Evolutionary conservation across 1,284 basidiomycete species (phyloP).

Genomic region (Cutaneotrichosporon daszewskae): DNA sequence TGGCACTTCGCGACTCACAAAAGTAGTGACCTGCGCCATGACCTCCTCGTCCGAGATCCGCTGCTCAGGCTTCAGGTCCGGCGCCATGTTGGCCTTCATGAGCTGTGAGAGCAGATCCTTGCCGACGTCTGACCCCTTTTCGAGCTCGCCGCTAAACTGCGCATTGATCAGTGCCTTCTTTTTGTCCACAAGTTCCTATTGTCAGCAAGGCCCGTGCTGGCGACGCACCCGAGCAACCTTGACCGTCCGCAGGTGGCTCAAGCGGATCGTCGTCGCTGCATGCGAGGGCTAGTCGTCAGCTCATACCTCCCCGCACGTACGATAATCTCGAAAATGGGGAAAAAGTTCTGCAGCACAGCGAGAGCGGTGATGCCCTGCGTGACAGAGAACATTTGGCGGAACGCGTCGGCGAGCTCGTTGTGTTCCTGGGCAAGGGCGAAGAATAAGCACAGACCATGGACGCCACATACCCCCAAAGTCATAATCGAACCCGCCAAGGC

Average conservation of each 20-base stretch:
- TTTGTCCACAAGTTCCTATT: conserved; percentile 55
- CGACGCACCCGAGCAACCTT: too few relatives aligned
- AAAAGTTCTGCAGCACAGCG: conserved; percentile 58
- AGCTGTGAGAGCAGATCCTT: conserved; percentile 10
- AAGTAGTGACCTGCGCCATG: conserved; percentile 67
- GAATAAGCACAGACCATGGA: not conserved
- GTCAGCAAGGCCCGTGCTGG: too few relatives aligned
- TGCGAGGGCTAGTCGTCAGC: too few relatives aligned
- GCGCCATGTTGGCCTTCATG: conserved; percentile 57
- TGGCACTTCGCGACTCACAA: conserved; percentile 53
- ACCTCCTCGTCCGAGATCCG: conserved; percentile 62
- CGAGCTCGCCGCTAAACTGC: conserved; percentile 29
- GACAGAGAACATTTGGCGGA: conserved; percentile 29
- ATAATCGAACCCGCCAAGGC: conserved; percentile 62
- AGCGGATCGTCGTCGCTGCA: too few relatives aligned
- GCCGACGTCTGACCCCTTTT: conserved; percentile 50
- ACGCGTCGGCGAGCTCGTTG: conserved; percentile 37
- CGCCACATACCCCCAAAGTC: conserved; percentile 43
- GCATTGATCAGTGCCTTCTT: conserved; percentile 46
- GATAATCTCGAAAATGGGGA: conserved; percentile 51
- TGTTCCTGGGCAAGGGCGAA: conserved; percentile 3
- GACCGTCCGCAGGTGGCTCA: too few relatives aligned
- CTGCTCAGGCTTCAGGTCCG: conserved; percentile 54
- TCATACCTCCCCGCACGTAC: not conserved
- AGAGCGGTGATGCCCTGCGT: conserved; percentile 50